Conservation (phyloP, 2,329 filamentous ascomycete species). For the Coleophoma eucalyptorum region DNA sequence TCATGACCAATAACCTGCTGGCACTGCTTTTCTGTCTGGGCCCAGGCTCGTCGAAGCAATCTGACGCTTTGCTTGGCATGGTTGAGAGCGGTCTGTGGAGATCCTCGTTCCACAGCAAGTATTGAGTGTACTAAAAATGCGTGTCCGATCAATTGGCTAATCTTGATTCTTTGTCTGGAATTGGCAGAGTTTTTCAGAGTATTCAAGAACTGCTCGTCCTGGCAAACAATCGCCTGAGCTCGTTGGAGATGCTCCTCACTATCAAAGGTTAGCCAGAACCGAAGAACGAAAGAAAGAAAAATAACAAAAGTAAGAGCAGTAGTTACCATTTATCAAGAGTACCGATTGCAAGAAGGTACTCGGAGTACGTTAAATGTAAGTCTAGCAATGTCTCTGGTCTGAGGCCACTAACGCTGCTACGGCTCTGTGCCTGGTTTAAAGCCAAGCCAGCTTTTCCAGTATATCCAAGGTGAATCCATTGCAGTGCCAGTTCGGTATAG, state of each 20-base stretch:
- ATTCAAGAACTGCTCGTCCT: conserved; percentile 17
- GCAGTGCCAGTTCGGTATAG: conserved; percentile 38
- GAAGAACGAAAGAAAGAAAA: conserved; percentile 4
- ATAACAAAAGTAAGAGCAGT: conserved; percentile 1
- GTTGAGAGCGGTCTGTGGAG: conserved; percentile 52
- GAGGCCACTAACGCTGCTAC: conserved; percentile 34
- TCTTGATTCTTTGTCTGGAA: conserved; percentile 16
- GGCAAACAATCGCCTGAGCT: conserved; percentile 19
- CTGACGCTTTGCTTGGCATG: conserved; percentile 56
- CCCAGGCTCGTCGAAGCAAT: conserved; percentile 34
- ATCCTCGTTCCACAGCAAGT: conserved; percentile 37
- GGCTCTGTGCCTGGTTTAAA: conserved; percentile 55
- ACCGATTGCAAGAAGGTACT: conserved; percentile 68
- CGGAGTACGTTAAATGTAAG: conserved; percentile 69
- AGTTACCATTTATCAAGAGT: conserved; percentile 55
- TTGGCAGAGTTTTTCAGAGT: conserved; percentile 9
- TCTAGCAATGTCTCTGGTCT: conserved; percentile 43
- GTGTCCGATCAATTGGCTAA: conserved; percentile 29
- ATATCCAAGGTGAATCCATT: conserved; percentile 57
- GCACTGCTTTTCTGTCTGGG: conserved; percentile 26
- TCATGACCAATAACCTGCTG: conserved; percentile 4
- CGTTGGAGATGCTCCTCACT: conserved; percentile 24
- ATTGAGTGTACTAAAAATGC: conserved; percentile 29
- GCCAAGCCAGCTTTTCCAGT: conserved; percentile 51
- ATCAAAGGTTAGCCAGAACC: conserved; percentile 9